These are phyloP conservation scores for Aspergillus ostianus DNA, from an alignment of 495 filamentous ascomycete genomes.

Conservation along the genomic window DNA sequence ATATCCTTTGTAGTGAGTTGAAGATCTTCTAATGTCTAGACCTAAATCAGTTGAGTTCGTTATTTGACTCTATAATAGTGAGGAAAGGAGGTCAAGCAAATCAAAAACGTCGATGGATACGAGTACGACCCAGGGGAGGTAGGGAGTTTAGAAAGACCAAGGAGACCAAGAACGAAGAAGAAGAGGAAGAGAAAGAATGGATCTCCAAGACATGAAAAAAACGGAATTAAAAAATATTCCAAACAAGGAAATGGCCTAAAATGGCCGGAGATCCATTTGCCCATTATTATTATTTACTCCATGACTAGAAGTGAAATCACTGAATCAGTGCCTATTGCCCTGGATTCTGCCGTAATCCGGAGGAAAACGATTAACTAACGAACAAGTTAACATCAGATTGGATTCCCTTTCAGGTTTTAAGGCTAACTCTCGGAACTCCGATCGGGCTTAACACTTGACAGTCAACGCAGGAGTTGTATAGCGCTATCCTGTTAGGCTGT, in stretches of 20 bases:
- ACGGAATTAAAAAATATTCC: neutral
- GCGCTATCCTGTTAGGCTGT: too few relatives aligned
- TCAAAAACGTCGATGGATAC: neutral
- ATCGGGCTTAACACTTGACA: too few relatives aligned
- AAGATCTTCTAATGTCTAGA: too few relatives aligned
- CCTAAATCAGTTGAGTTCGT: too few relatives aligned
- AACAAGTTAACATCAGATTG: neutral
- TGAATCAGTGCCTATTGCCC: neutral
- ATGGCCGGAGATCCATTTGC: neutral
- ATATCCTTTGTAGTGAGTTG: neutral
- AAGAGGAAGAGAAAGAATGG: neutral
- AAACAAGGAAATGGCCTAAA: neutral
- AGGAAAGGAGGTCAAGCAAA: neutral
- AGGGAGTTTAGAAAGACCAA: neutral
- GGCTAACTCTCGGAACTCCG: constrained; percentile 9
- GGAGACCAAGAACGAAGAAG: neutral
- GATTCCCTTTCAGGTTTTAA: neutral
- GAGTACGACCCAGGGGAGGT: neutral
- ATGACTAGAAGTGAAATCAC: neutral
- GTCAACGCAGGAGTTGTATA: too few relatives aligned
- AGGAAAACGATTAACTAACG: constrained; percentile 1
- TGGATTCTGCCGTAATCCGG: constrained; percentile 16
- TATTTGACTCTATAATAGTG: neutral
- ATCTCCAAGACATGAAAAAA: neutral
- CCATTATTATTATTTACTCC: neutral